phyloP scores from a whole-genome alignment of 345 rosid species.

The Citrus sinensis region DNA sequence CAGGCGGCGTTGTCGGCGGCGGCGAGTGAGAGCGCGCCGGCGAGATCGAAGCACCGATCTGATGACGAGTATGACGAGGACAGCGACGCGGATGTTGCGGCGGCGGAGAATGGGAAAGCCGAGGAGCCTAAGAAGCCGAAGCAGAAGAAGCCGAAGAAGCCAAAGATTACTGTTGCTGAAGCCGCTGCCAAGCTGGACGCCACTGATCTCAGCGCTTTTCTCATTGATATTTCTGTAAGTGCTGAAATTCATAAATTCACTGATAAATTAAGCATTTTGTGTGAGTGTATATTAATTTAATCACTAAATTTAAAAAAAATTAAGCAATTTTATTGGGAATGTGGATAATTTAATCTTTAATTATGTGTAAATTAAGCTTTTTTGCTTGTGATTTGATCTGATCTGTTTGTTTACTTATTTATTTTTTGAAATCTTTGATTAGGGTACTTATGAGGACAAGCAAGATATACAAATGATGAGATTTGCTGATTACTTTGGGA shows the following conservation, averaged over 20 bases:
- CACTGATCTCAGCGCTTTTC: constrained; percentile 50
- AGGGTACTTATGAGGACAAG: constrained; percentile 48
- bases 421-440: not conserved
- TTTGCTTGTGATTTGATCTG: not conserved
- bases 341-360: not conserved
- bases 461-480: constrained; percentile 65
- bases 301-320: not conserved
- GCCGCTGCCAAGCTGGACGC: constrained; percentile 62
- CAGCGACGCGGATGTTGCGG: constrained; percentile 39
- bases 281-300: not conserved
- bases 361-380: not conserved
- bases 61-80: constrained; percentile 35
- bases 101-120: constrained; percentile 23
- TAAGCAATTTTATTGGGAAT: not conserved
- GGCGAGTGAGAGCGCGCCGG: constrained; percentile 4
- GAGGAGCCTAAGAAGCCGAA: constrained; percentile 39
- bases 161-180: constrained; percentile 59
- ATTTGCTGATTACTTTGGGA: constrained; percentile 68
- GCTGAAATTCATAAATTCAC: not conserved
- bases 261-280: not conserved
- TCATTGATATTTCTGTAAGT: constrained; percentile 42
- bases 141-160: constrained; percentile 66
- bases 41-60: constrained; percentile 38
- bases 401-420: constrained; percentile 1
- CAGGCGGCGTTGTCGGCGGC: constrained; percentile 17